phyloP scores from a whole-genome alignment of 148 eudicot species.

The Euryodendron excelsum region DNA sequence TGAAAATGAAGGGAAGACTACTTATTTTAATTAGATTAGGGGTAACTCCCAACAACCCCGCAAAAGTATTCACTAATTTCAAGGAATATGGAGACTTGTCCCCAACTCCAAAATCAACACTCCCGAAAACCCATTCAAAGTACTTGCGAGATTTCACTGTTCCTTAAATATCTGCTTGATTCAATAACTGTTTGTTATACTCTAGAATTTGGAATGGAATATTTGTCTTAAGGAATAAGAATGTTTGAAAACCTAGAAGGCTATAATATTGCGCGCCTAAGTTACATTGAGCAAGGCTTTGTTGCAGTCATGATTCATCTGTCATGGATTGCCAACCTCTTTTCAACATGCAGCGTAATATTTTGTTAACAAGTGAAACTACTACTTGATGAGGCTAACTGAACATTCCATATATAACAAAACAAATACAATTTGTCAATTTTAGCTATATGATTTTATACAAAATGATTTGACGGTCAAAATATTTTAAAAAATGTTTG shows the following conservation, averaged over 20 bases:
- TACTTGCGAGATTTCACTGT: constrained; percentile 7
- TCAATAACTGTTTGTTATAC: no score
- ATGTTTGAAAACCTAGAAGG: no score
- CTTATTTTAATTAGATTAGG: background rate
- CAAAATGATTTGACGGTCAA: no score
- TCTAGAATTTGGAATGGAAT: constrained; percentile 24
- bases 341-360: no score
- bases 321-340: no score
- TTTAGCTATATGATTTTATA: no score
- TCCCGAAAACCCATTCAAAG: background rate
- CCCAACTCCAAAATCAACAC: background rate
- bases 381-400: no score
- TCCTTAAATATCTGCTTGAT: background rate
- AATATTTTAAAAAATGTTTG: no score
- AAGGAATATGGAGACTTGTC: background rate
- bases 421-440: no score
- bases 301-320: background rate
- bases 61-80: constrained; percentile 7
- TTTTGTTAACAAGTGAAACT: no score
- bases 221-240: constrained; percentile 8
- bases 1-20: constrained; percentile 2
- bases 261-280: background rate
- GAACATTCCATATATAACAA: no score
- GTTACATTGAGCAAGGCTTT: background rate
- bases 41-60: background rate